phyloP scores from a whole-genome alignment of 1,139 yeast species.

The Nakaseomyces kungkrabaensis region DNA sequence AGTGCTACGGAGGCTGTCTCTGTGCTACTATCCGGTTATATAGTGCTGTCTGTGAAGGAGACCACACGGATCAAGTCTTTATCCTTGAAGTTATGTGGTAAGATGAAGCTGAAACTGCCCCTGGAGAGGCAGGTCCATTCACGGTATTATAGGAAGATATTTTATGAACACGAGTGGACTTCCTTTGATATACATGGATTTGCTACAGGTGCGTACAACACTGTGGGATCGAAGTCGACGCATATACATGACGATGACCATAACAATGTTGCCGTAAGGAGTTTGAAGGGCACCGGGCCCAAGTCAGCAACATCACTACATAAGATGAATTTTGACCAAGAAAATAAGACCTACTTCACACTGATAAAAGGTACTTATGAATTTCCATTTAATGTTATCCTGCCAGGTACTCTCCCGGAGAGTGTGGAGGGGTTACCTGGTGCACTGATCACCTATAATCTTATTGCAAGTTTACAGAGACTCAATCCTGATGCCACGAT shows the following conservation, averaged over 20 bases:
- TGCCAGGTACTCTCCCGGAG: conserved; percentile 82
- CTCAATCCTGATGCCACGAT: conserved; percentile 53
- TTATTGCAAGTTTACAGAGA: conserved; percentile 74
- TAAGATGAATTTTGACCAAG: neutral
- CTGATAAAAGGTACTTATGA: conserved; percentile 75
- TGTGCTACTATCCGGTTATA: conserved; percentile 59
- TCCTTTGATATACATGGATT: conserved; percentile 1
- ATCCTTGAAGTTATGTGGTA: conserved; percentile 49
- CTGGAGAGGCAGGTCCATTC: conserved; percentile 37
- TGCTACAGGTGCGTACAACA: neutral
- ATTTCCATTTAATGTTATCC: conserved; percentile 74
- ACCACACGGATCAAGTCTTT: conserved; percentile 55
- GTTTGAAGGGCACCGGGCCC: conserved; percentile 7
- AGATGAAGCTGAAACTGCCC: conserved; percentile 46
- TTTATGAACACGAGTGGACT: conserved; percentile 62
- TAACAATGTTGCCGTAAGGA: conserved; percentile 5
- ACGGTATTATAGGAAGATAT: conserved; percentile 39
- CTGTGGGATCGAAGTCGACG: neutral
- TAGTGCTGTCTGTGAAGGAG: conserved; percentile 62
- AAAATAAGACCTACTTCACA: conserved; percentile 15
- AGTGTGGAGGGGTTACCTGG: conserved; percentile 87
- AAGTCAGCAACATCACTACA: conserved; percentile 23
- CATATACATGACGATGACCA: neutral
- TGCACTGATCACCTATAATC: conserved; percentile 64
- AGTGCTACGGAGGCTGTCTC: conserved; percentile 62